A percentile compares a stretch with the other conserved stretches of the same genome.
Conservation (phyloP, 2,329 filamentous ascomycete genomes). For the Colletotrichum sp. region DNA sequence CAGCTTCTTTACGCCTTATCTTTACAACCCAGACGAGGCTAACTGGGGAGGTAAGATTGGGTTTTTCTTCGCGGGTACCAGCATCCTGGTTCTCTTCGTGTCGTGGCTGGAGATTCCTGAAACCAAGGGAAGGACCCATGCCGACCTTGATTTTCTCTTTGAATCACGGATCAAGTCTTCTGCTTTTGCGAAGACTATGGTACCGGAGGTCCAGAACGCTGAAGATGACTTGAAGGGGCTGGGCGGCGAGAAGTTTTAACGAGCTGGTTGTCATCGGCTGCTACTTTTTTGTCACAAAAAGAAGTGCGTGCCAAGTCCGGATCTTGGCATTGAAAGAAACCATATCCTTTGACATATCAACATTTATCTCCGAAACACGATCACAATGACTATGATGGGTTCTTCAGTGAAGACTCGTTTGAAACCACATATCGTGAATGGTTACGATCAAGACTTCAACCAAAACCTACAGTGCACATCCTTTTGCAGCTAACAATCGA, state of each 20-base stretch:
- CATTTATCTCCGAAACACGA: neutral
- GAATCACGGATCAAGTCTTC: neutral
- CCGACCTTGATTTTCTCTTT: slow-evolving; percentile 1
- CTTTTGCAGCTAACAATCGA: neutral
- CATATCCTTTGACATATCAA: neutral
- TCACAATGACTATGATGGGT: neutral
- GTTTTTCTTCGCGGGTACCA: neutral
- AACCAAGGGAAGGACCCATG: neutral
- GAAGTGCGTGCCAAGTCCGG: neutral
- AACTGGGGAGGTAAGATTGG: slow-evolving; percentile 25
- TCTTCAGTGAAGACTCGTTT: neutral
- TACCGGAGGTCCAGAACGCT: neutral
- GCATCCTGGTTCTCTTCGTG: neutral
- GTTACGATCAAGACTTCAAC: neutral
- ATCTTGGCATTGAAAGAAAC: neutral
- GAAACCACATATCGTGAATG: neutral
- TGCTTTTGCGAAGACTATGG: neutral
- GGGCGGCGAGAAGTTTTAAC: neutral
- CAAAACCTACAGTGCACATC: neutral
- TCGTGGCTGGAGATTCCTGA: neutral
- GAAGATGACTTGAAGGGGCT: neutral
- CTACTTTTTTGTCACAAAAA: too few species aligned
- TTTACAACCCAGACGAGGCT: slow-evolving; percentile 9
- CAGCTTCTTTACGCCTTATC: slow-evolving; percentile 4
- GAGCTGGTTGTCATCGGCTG: neutral